Evolutionary conservation across 371 early-diverging fungal species (phyloP).

Genomic region (Syncephalastrum sp.): DNA sequence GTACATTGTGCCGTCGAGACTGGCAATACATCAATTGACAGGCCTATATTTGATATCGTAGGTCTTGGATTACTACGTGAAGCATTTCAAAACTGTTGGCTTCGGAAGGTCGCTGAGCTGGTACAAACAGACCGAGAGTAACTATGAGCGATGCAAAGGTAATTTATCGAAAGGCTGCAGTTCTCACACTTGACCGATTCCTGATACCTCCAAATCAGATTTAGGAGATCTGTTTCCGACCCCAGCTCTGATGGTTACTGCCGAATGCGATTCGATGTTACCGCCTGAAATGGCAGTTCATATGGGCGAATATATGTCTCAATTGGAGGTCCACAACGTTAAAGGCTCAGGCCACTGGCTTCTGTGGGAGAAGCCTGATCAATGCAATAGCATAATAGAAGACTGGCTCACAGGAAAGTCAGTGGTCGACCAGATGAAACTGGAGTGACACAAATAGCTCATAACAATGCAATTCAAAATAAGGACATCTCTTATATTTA

Average conservation of each 20-base stretch:
- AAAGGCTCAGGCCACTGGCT: constrained; percentile 46
- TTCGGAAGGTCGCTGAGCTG: constrained; percentile 40
- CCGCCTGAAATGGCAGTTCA: constrained; percentile 35
- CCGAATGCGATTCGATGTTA: constrained; percentile 35
- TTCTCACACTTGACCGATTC: too few relatives aligned
- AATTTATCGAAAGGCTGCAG: background rate
- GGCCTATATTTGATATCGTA: too few relatives aligned
- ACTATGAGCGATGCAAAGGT: constrained; percentile 43
- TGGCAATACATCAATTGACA: too few relatives aligned
- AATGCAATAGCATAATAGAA: constrained; percentile 30
- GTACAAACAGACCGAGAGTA: constrained; percentile 40
- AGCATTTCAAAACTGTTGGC: constrained; percentile 27
- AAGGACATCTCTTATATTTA: too few relatives aligned
- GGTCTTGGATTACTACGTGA: constrained; percentile 38
- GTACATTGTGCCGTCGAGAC: too few relatives aligned
- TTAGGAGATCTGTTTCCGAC: constrained; percentile 32
- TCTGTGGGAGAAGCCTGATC: constrained; percentile 43
- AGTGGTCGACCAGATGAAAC: too few relatives aligned
- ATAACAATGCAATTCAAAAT: too few relatives aligned
- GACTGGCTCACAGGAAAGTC: constrained; percentile 27
- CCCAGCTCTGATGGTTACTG: constrained; percentile 42
- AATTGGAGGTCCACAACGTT: constrained; percentile 28
- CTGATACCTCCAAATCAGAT: constrained; percentile 1
- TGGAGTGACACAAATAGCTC: too few relatives aligned
- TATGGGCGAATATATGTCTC: constrained; percentile 33